These are phyloP conservation scores for Casuarina glauca DNA, from an alignment of 306 rosid species.

Conservation along the genomic window DNA sequence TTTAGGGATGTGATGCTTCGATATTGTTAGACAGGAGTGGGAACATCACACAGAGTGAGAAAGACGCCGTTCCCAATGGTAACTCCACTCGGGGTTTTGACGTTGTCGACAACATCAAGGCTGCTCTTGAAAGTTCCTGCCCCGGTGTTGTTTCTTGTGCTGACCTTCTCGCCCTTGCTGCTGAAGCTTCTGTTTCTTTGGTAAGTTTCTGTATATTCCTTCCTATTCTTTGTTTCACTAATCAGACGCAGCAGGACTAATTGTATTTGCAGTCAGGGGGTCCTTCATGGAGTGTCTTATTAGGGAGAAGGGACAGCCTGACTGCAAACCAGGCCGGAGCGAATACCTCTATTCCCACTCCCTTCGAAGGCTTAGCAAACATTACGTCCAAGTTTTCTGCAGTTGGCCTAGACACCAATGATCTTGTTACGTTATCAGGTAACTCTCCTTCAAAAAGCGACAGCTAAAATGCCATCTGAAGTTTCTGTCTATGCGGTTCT, in stretches of 20 bases:
- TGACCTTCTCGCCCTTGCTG: conserved; percentile 72
- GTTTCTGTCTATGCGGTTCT: background rate
- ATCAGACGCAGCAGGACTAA: background rate
- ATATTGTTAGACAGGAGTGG: conserved; percentile 52
- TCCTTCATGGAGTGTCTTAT: conserved; percentile 60
- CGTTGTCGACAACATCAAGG: conserved; percentile 64
- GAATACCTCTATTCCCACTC: conserved; percentile 50
- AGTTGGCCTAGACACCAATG: conserved; percentile 55
- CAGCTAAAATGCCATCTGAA: background rate
- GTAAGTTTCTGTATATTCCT: conserved; percentile 21
- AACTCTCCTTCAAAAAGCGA: background rate
- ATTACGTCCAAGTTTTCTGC: conserved; percentile 56
- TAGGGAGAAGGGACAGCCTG: conserved; percentile 72
- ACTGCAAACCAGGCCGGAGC: conserved; percentile 69
- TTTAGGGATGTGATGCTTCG: conserved; percentile 77
- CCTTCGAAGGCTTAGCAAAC: conserved; percentile 46
- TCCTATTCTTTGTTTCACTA: background rate
- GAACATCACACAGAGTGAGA: conserved; percentile 65
- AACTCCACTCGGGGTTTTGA: conserved; percentile 49
- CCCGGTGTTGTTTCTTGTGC: conserved; percentile 67
- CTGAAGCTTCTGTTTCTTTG: conserved; percentile 60
- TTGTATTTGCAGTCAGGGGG: conserved; percentile 57
- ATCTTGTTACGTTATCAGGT: conserved; percentile 79
- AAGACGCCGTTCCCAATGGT: conserved; percentile 54
- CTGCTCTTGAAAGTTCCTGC: conserved; percentile 62